Conservation (phyloP, 129 eudicot species). For the Escallonia herrerae region DNA sequence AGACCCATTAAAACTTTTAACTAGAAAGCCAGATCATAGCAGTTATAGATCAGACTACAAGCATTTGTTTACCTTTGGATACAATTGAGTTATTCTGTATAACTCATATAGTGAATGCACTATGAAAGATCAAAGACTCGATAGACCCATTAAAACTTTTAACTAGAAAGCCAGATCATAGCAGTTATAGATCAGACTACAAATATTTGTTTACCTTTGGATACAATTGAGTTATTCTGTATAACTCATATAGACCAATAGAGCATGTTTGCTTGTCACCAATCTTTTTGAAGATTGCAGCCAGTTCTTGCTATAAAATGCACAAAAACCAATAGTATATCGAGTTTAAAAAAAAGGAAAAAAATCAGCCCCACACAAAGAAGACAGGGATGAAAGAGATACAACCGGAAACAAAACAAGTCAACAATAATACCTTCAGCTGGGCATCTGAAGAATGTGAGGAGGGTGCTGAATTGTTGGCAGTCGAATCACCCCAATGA, state of each 20-base stretch:
- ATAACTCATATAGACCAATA: conserved; percentile 84
- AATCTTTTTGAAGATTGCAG: conserved; percentile 91
- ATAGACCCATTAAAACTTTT: too few species aligned
- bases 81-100: conserved; percentile 82
- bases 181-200: too few species aligned
- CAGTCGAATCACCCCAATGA: conserved; percentile 89
- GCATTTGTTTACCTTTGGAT: conserved; percentile 64
- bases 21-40: neutral
- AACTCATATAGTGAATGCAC: conserved; percentile 86
- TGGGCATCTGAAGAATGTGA: conserved; percentile 92
- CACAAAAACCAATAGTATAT: conserved; percentile 1
- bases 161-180: too few species aligned
- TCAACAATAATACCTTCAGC: conserved; percentile 45
- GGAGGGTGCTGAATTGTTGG: conserved; percentile 67
- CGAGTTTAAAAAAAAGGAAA: neutral
- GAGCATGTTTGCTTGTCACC: conserved; percentile 99
- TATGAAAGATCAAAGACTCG: too few species aligned
- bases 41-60: neutral
- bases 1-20: neutral
- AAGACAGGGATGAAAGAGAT: too few species aligned
- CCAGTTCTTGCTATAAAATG: conserved; percentile 78
- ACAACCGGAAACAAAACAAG: neutral
- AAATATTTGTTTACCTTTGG: too few species aligned
- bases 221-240: too few species aligned
- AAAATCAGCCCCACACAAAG: too few species aligned